Percentiles rank a stretch among this genome's conserved stretches.
phyloP scores from a whole-genome alignment of 2,329 filamentous ascomycete genomes.

The Fusarium drepaniforme region DNA sequence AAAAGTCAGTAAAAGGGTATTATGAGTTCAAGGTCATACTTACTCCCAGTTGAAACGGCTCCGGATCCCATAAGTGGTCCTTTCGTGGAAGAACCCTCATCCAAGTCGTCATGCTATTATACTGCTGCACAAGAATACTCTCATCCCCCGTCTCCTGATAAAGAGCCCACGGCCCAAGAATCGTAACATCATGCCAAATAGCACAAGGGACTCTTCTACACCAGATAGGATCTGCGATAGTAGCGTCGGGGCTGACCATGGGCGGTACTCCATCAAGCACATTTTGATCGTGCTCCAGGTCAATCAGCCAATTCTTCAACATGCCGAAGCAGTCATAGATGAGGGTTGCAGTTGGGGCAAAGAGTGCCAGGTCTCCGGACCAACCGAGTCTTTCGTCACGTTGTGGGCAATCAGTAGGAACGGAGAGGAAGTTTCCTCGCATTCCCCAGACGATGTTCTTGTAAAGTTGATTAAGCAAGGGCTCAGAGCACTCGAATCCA shows the following conservation, averaged over 20 bases:
- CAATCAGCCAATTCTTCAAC: slow-evolving; percentile 52
- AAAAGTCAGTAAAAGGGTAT: background rate
- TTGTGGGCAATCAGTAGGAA: slow-evolving; percentile 69
- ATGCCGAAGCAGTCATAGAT: slow-evolving; percentile 63
- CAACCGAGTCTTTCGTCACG: slow-evolving; percentile 65
- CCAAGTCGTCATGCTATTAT: slow-evolving; percentile 54
- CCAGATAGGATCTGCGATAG: slow-evolving; percentile 7
- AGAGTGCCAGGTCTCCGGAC: slow-evolving; percentile 64
- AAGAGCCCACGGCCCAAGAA: slow-evolving; percentile 54
- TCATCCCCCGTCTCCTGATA: slow-evolving; percentile 54
- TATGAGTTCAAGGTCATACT: background rate
- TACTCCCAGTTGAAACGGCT: background rate
- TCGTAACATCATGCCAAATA: slow-evolving; percentile 57
- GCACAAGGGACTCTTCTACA: slow-evolving; percentile 40
- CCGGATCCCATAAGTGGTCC: slow-evolving; percentile 52
- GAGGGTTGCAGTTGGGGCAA: slow-evolving; percentile 62
- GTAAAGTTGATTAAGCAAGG: slow-evolving; percentile 65
- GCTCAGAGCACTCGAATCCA: slow-evolving; percentile 63
- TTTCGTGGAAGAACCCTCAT: slow-evolving; percentile 47
- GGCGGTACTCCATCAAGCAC: slow-evolving; percentile 19
- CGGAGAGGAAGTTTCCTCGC: slow-evolving; percentile 67
- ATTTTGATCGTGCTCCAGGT: slow-evolving; percentile 21
- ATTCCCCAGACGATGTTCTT: slow-evolving; percentile 67
- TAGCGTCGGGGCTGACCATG: slow-evolving; percentile 26
- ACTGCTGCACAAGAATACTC: slow-evolving; percentile 51